Conservation (phyloP, 768 basidiomycete genomes). For the Trametes gibbosa region DNA sequence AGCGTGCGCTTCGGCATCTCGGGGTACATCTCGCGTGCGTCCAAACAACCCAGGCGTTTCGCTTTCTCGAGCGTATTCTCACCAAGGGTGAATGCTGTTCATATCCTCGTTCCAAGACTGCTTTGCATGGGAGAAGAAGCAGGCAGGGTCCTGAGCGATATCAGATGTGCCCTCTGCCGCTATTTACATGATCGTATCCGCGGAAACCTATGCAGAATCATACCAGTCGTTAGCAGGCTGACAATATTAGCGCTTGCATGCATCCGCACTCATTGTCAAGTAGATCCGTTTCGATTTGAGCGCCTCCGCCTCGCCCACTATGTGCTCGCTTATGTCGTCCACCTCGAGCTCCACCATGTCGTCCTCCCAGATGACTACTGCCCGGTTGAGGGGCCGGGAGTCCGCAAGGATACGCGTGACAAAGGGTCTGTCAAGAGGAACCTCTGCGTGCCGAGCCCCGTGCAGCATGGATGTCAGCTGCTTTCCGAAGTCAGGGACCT, state of each 20-base stretch:
- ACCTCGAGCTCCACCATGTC: constrained; percentile 26
- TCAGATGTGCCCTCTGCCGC: background rate
- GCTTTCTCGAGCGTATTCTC: constrained; percentile 31
- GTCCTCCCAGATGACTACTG: constrained; percentile 29
- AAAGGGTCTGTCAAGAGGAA: constrained; percentile 27
- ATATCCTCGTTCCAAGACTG: background rate
- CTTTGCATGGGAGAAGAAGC: background rate
- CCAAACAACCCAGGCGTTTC: constrained; percentile 27
- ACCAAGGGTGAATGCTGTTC: constrained; percentile 25
- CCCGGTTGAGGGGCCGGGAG: constrained; percentile 31
- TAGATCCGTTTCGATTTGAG: constrained; percentile 12
- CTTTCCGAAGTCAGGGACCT: background rate
- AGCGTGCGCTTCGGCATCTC: constrained; percentile 22
- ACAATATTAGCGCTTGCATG: background rate
- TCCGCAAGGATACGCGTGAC: constrained; percentile 33
- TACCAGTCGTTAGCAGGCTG: background rate
- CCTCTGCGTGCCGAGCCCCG: constrained; percentile 21
- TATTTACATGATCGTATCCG: constrained; percentile 3
- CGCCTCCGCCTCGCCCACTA: constrained; percentile 25
- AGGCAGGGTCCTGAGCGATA: background rate
- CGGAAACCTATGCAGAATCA: background rate
- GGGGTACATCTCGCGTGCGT: constrained; percentile 32
- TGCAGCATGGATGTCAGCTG: constrained; percentile 9
- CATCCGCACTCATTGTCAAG: constrained; percentile 1
- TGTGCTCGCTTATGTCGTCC: constrained; percentile 21